Conservation (phyloP, 768 basidiomycete species). For the Xerocomus potaroensis region DNA sequence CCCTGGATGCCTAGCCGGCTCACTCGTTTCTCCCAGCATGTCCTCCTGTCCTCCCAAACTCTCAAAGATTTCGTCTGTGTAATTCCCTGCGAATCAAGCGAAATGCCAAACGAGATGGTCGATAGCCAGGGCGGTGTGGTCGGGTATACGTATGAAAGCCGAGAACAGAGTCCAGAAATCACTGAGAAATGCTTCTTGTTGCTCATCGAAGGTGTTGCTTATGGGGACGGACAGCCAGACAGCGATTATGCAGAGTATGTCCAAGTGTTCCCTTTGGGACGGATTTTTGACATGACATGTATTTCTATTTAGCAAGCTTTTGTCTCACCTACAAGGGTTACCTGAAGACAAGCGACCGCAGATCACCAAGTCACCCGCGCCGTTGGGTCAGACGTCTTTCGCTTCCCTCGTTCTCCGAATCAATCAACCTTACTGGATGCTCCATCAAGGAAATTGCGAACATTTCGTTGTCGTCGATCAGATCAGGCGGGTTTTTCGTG, state of each 20-base stretch:
- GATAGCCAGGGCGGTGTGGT: conserved; percentile 29
- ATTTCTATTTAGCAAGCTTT: conserved; percentile 40
- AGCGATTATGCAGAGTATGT: conserved; percentile 59
- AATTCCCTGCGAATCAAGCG: conserved; percentile 62
- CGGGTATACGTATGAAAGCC: conserved; percentile 29
- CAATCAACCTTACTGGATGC: conserved; percentile 76
- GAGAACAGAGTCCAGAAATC: conserved; percentile 1
- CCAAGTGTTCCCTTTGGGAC: background rate
- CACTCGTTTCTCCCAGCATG: conserved; percentile 64
- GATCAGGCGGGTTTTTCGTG: conserved; percentile 47
- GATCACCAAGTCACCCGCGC: conserved; percentile 37
- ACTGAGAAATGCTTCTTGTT: conserved; percentile 43
- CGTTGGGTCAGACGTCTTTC: conserved; percentile 48
- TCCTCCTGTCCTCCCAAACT: conserved; percentile 65
- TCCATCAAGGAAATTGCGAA: conserved; percentile 80
- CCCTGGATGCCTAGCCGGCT: conserved; percentile 59
- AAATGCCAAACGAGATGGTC: conserved; percentile 41
- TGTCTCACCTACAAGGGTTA: conserved; percentile 36
- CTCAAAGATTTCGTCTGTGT: conserved; percentile 56
- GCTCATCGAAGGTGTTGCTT: conserved; percentile 57
- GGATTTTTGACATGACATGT: background rate
- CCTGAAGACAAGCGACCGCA: conserved; percentile 27
- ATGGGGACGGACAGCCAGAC: conserved; percentile 47
- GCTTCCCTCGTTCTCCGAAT: conserved; percentile 55
- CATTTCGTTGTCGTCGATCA: conserved; percentile 73